Conservation (phyloP, 2,329 filamentous ascomycete species). For the Fusarium mexicanum region DNA sequence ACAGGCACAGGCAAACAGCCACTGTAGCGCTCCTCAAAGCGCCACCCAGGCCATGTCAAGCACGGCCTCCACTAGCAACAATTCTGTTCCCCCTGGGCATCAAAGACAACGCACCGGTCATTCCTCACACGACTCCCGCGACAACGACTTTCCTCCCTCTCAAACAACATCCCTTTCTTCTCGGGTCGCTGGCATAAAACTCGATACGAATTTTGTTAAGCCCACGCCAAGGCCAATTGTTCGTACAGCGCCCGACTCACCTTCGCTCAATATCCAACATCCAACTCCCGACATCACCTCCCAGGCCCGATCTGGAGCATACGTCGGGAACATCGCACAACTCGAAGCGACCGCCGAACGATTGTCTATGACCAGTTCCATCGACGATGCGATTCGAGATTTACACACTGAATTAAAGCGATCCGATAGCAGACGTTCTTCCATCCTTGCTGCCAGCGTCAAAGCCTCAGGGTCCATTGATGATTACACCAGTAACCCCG, state of each 20-base stretch:
- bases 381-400: conserved; percentile 80
- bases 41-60: conserved; percentile 35
- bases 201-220: conserved; percentile 55
- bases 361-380: conserved; percentile 77
- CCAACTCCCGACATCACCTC: conserved; percentile 69
- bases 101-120: conserved; percentile 32
- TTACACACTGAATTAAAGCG: conserved; percentile 77
- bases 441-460: conserved; percentile 62
- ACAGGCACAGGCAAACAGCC: conserved; percentile 29
- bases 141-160: conserved; percentile 25
- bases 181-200: conserved; percentile 53
- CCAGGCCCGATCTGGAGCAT: conserved; percentile 66
- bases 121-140: conserved; percentile 31
- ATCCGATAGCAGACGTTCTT: conserved; percentile 73
- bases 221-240: conserved; percentile 58
- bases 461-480: conserved; percentile 48
- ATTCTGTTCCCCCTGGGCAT: conserved; percentile 40
- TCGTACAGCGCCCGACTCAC: conserved; percentile 57
- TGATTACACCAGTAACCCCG: conserved; percentile 42
- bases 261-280: conserved; percentile 60
- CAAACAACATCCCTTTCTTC: conserved; percentile 39
- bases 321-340: conserved; percentile 73
- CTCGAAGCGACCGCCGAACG: conserved; percentile 81
- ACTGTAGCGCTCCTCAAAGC: conserved; percentile 30
- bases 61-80: conserved; percentile 31